A percentile compares a stretch with the other conserved stretches of the same genome.
phyloP scores from a whole-genome alignment of 495 filamentous ascomycete species.

The Aspergillus biplanus region DNA sequence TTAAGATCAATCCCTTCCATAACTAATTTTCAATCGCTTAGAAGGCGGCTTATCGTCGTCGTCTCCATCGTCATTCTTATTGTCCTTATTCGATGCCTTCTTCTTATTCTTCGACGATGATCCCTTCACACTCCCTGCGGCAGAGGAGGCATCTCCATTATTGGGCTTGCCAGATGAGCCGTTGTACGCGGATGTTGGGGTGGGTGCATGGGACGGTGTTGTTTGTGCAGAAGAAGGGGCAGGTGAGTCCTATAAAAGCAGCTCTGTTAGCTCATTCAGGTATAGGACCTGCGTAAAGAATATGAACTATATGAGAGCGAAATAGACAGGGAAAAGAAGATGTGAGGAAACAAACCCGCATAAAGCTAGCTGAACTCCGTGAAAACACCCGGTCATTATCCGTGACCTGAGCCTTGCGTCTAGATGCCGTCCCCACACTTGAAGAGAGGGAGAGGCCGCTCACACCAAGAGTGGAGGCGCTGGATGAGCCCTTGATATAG shows the following conservation, averaged over 20 bases:
- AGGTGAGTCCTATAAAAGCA: conserved; percentile 46
- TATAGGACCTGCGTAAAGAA: not conserved
- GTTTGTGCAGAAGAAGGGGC: conserved; percentile 52
- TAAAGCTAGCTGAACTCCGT: conserved; percentile 54
- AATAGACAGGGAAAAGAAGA: conserved; percentile 17
- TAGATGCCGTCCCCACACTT: conserved; percentile 32
- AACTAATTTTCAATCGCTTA: conserved; percentile 58
- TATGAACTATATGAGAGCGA: conserved; percentile 2
- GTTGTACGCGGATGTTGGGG: conserved; percentile 48
- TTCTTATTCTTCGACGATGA: conserved; percentile 51
- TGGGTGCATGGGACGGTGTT: conserved; percentile 55
- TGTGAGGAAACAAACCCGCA: conserved; percentile 39
- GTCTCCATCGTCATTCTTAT: conserved; percentile 44
- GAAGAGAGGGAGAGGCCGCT: conserved; percentile 51
- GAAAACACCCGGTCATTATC: conserved; percentile 57
- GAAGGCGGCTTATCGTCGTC: conserved; percentile 48
- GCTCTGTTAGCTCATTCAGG: not conserved
- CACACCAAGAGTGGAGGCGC: conserved; percentile 34
- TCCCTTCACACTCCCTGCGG: conserved; percentile 34
- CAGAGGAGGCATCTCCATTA: conserved; percentile 32
- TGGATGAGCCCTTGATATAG: conserved; percentile 84
- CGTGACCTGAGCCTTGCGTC: conserved; percentile 52
- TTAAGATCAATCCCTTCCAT: conserved; percentile 45
- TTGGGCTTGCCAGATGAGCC: conserved; percentile 36
- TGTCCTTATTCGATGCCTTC: conserved; percentile 27